phyloP scores from a whole-genome alignment of 2,329 filamentous ascomycete species.

The Clonostachys byssicola region DNA sequence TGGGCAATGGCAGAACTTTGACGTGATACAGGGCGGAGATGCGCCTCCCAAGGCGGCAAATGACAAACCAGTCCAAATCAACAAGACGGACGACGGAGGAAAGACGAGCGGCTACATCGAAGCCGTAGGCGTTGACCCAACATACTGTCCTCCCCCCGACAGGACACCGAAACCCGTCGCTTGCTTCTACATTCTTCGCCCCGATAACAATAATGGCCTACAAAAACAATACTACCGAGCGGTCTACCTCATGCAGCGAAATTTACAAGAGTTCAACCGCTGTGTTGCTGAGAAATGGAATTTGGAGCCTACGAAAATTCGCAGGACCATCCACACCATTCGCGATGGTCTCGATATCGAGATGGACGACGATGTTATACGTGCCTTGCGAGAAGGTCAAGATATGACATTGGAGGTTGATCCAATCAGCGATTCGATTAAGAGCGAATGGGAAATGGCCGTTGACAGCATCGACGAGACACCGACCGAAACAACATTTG shows the following conservation, averaged over 20 bases:
- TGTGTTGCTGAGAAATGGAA: conserved; percentile 76
- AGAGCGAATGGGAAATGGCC: conserved; percentile 60
- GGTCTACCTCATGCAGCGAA: conserved; percentile 78
- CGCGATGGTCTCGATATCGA: conserved; percentile 75
- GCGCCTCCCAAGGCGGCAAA: conserved; percentile 34
- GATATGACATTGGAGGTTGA: conserved; percentile 77
- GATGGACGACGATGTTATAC: conserved; percentile 86
- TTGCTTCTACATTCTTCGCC: conserved; percentile 77
- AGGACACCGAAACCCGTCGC: conserved; percentile 69
- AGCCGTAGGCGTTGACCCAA: conserved; percentile 81
- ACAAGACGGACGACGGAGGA: conserved; percentile 55
- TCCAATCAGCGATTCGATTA: conserved; percentile 22
- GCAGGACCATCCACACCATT: conserved; percentile 68
- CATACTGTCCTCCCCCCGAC: conserved; percentile 76
- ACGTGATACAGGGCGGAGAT: conserved; percentile 47
- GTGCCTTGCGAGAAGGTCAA: conserved; percentile 81
- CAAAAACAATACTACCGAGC: conserved; percentile 68
- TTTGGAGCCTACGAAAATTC: conserved; percentile 68
- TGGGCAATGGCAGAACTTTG: conserved; percentile 53
- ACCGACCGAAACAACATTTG: no score
- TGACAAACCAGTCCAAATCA: conserved; percentile 48
- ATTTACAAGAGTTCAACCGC: conserved; percentile 67
- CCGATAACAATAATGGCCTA: conserved; percentile 29
- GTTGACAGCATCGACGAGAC: conserved; percentile 30
- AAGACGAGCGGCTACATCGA: conserved; percentile 82